Percentiles rank a stretch among this genome's conserved stretches.
Conservation (phyloP, 2,329 filamentous ascomycete species). For the Alternaria incomplexa region DNA sequence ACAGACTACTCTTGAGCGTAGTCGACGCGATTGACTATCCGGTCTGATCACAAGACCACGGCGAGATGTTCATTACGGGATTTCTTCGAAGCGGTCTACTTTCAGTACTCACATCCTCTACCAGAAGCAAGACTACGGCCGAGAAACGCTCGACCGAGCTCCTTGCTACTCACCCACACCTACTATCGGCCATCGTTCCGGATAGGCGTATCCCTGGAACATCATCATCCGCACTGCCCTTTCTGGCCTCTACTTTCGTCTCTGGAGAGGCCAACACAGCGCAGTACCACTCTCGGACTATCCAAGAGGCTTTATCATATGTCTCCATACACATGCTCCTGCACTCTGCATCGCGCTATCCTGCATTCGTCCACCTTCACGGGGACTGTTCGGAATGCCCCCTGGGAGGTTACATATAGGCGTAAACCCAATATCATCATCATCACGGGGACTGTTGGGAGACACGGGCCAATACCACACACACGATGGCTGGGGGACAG, state of each 20-base stretch:
- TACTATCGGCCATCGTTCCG: background rate
- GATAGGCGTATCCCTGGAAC: background rate
- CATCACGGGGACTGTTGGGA: too few relatives aligned
- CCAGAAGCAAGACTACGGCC: background rate
- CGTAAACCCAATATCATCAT: too few relatives aligned
- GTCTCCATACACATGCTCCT: too few relatives aligned
- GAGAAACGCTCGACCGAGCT: background rate
- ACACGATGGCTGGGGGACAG: too few relatives aligned
- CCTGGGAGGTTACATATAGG: too few relatives aligned
- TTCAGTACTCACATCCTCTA: background rate
- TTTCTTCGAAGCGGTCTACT: too few relatives aligned
- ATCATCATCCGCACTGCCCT: background rate
- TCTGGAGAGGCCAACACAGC: background rate
- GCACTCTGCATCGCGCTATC: too few relatives aligned
- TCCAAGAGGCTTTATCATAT: too few relatives aligned
- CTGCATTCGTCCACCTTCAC: too few relatives aligned
- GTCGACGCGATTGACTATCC: background rate
- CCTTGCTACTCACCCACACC: background rate
- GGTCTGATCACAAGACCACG: background rate
- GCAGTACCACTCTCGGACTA: too few relatives aligned
- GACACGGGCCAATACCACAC: too few relatives aligned
- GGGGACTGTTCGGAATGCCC: too few relatives aligned
- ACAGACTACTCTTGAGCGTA: slow-evolving; percentile 4
- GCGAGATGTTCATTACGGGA: background rate
- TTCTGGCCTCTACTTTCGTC: background rate